Base-by-base conservation (phyloP, 768 basidiomycete genomes). In the Peribolospora kevripleyi region DNA sequence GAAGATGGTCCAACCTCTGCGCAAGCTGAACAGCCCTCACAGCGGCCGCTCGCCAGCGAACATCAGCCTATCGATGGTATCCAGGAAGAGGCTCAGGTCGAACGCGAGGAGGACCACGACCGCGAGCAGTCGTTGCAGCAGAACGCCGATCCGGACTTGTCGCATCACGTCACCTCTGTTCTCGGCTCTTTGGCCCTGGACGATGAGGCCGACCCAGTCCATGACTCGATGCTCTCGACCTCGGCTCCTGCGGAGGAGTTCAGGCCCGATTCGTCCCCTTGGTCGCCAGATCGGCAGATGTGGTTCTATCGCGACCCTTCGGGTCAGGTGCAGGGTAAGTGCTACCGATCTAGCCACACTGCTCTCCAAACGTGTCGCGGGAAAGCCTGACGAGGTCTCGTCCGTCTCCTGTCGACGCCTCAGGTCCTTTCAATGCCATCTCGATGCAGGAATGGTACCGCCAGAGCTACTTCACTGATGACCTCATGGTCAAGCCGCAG, bases 391-490 rank as follows among this genome's bases (percentile, higher is more conserved):
- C 47, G 42, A 9, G 48, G 43, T 43, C 6, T 5, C 40, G 52
- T 13, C 5, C n/a, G 50, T 46, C 46, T 49, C 5, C 42, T 25
- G 25, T 25, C 25, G 25, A 25, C 25, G 25, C 25, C 25, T 25
- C 25, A 67, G 67, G 69, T 5, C 69, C 71, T 0, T 72, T 71
- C 63, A 54, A 61, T 3, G 69, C 66, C 0, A 59, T 58, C 4
- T 65, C 66, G 58, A 72, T 72, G 71, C 70, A 72, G 55, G 68
- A 69, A 40, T 72, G 71, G 71, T 70, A 66, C 56, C 55, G 62
- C 5, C 65, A 65, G 57, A 62, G 64, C 43, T 70, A 69, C 63
- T 70, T 70, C 56, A 56, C 53, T 47, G 68, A 68, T 42, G 63
- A 65, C n/a, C 61, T 70, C 4, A 48, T 58, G 3, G 59, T 60